A percentile compares a stretch with the other conserved stretches of the same genome.
These are phyloP conservation scores for Chlorella sorokiniana DNA, from an alignment of 139 green algal species.

Conservation along the genomic window DNA sequence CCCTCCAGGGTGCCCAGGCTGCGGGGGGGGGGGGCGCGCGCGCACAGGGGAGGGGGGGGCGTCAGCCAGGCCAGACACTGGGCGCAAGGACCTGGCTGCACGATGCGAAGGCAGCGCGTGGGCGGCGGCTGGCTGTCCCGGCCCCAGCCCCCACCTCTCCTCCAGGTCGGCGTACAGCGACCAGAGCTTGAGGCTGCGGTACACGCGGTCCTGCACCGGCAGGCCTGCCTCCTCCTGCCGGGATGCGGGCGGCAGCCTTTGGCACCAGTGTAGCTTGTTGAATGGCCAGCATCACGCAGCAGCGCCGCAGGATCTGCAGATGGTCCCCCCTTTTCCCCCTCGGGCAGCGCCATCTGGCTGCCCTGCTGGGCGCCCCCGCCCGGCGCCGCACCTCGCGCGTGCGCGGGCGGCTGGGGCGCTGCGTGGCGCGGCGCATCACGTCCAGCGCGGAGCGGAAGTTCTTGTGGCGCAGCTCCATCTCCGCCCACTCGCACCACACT, in stretches of 20 bases:
- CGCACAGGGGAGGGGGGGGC: neutral
- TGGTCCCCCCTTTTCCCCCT: neutral
- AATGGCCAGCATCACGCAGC: no score
- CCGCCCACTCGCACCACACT: conserved; percentile 94
- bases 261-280: no score
- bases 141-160: conserved; percentile 58
- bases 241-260: neutral
- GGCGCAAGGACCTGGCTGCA: no score
- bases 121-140: no score
- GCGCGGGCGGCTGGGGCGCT: conserved; percentile 42
- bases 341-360: no score
- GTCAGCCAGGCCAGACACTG: neutral
- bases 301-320: no score
- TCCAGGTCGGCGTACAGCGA: conserved; percentile 92
- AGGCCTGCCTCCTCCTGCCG: conserved; percentile 68
- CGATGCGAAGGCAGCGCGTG: no score
- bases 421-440: conserved; percentile 76
- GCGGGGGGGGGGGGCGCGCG: neutral
- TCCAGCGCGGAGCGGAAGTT: conserved; percentile 87
- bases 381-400: conserved; percentile 5
- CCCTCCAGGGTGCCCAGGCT: conserved; percentile 87
- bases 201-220: conserved; percentile 83
- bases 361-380: neutral
- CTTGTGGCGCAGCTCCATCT: conserved; percentile 97
- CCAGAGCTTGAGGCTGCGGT: conserved; percentile 84